phyloP scores from a whole-genome alignment of 345 rosid species.

The Ailanthus altissimus region DNA sequence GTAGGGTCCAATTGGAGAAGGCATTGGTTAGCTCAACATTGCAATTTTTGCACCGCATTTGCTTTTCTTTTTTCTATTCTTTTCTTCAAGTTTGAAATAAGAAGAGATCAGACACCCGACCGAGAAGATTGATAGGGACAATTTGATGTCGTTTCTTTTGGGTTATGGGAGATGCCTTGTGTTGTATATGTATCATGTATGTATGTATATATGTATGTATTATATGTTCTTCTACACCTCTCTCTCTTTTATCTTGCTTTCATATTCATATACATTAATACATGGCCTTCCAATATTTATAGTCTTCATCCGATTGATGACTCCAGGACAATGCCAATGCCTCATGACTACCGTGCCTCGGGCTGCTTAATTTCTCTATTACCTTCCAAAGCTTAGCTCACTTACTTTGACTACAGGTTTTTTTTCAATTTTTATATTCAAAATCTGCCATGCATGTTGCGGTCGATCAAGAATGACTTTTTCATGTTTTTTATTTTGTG shows the following conservation, averaged over 20 bases:
- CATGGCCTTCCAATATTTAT: not conserved
- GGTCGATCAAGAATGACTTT: constrained; percentile 14
- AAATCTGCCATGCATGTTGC: not conserved
- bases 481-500: not conserved
- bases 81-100: not conserved
- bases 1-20: constrained; percentile 28
- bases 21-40: not conserved
- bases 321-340: too few relatives aligned
- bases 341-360: not conserved
- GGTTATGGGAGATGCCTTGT: constrained; percentile 27
- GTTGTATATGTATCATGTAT: too few relatives aligned
- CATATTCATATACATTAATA: too few relatives aligned
- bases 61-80: not conserved
- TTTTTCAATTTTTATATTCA: not conserved
- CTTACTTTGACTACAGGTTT: constrained; percentile 14
- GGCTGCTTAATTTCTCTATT: not conserved
- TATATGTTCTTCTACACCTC: not conserved
- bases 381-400: constrained; percentile 14
- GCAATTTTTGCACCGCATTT: constrained; percentile 8
- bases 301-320: not conserved
- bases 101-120: constrained; percentile 11
- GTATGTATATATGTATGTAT: too few relatives aligned
- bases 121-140: constrained; percentile 35
- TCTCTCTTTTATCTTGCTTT: too few relatives aligned
- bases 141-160: constrained; percentile 22